A percentile compares a stretch with the other conserved stretches of the same genome.
phyloP scores from a whole-genome alignment of 441 rosid genomes.

The Bocquillonia castaneifolia region DNA sequence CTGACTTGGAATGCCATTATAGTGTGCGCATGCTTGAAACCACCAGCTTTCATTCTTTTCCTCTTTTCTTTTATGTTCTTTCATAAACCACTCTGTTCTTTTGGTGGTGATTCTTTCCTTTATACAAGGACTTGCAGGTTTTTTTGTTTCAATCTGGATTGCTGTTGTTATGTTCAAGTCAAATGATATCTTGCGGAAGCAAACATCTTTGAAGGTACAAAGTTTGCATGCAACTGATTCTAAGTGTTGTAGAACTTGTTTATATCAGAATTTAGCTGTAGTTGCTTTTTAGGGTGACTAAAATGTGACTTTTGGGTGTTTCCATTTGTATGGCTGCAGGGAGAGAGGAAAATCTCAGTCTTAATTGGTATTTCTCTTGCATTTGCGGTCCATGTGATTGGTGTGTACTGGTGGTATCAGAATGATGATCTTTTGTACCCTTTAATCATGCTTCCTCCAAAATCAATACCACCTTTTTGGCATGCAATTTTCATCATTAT shows the following conservation, averaged over 20 bases:
- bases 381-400: constrained; percentile 50
- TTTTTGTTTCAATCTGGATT: constrained; percentile 76
- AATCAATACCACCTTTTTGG: constrained; percentile 71
- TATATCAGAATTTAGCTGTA: background rate
- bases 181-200: constrained; percentile 64
- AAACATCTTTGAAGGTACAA: constrained; percentile 67
- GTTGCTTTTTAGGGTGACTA: background rate
- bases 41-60: background rate
- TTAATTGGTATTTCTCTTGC: constrained; percentile 47
- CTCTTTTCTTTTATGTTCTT: background rate
- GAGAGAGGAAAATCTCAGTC: constrained; percentile 63
- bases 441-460: constrained; percentile 72
- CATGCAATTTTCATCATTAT: constrained; percentile 62
- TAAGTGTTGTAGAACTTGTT: background rate
- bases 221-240: constrained; percentile 8
- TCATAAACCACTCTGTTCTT: background rate
- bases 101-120: constrained; percentile 21
- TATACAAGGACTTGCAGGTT: constrained; percentile 47
- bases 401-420: constrained; percentile 76
- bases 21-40: background rate
- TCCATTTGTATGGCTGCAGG: constrained; percentile 40
- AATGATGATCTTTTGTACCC: constrained; percentile 62
- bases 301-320: constrained; percentile 14
- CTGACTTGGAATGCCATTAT: background rate
- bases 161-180: constrained; percentile 75